Percentiles rank a stretch among this genome's conserved stretches.
Conservation (phyloP, 2,329 filamentous ascomycete genomes). For the Tolypocladium amazonense region DNA sequence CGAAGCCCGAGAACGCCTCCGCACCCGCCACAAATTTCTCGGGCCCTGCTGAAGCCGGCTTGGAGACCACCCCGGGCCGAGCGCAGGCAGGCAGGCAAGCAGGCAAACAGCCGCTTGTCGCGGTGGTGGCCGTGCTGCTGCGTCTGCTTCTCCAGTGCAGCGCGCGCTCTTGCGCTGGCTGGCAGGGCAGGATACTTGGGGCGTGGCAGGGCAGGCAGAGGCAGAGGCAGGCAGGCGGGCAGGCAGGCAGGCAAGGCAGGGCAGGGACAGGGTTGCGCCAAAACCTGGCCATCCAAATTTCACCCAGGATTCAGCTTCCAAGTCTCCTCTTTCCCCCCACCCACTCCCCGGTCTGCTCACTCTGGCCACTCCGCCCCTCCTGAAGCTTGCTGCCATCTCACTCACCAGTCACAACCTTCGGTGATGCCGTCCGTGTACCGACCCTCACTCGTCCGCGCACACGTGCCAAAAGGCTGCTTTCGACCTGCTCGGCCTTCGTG, state of each 20-base stretch:
- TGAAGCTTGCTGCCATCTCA: constrained; percentile 2
- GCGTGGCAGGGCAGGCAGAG: not conserved
- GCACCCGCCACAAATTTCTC: constrained; percentile 16
- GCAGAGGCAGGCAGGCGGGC: not conserved
- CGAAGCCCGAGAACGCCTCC: constrained; percentile 1
- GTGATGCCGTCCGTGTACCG: not conserved
- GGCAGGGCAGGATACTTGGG: not conserved
- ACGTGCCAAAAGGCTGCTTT: not conserved
- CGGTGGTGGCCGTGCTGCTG: not conserved
- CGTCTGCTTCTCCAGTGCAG: not conserved
- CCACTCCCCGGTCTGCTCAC: not conserved
- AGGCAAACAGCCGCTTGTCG: not conserved
- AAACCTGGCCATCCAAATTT: constrained; percentile 2
- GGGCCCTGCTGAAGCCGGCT: constrained; percentile 4
- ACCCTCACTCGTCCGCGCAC: not conserved
- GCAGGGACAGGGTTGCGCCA: constrained; percentile 8
- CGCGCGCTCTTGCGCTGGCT: not conserved
- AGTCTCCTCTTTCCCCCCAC: not conserved
- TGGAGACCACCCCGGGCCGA: not conserved
- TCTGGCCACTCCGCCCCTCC: constrained; percentile 1
- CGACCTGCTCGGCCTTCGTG: not conserved
- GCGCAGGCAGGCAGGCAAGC: not conserved
- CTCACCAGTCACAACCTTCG: not conserved
- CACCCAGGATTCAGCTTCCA: constrained; percentile 2
- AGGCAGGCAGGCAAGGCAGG: not conserved